These are phyloP conservation scores for Citrullus colocynthis DNA, from an alignment of 306 rosid genomes.

Conservation along the genomic window DNA sequence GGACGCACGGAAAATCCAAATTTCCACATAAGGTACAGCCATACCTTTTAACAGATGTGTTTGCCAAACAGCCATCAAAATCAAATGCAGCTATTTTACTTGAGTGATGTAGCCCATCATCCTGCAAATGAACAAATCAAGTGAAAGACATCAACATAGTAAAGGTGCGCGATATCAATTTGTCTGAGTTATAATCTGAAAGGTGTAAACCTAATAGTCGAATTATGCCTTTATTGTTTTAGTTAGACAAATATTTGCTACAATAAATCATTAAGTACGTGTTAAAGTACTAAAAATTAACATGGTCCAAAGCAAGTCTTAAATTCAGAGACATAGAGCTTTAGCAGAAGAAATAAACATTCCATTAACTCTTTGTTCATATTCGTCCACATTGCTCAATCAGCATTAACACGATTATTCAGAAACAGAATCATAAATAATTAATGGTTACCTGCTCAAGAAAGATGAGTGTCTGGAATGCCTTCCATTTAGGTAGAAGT, in stretches of 20 bases:
- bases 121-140: conserved; percentile 38
- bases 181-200: neutral
- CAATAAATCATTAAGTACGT: neutral
- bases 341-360: neutral
- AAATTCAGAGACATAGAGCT: neutral
- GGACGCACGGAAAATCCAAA: neutral
- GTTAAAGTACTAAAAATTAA: neutral
- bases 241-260: neutral
- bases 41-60: conserved; percentile 54
- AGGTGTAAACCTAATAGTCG: neutral
- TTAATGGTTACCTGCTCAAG: conserved; percentile 52
- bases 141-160: neutral
- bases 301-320: neutral
- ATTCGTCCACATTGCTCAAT: neutral
- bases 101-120: conserved; percentile 67
- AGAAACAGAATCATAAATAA: neutral
- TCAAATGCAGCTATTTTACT: conserved; percentile 96
- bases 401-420: neutral
- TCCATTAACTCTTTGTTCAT: neutral
- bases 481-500: conserved; percentile 81
- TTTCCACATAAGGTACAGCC: conserved; percentile 2
- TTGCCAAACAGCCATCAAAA: conserved; percentile 92
- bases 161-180: neutral
- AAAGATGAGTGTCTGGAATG: conserved; percentile 68
- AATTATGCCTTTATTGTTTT: neutral